These are phyloP conservation scores for Arthrobotrys conoides DNA, from an alignment of 2,329 filamentous ascomycete species.

Conservation along the genomic window DNA sequence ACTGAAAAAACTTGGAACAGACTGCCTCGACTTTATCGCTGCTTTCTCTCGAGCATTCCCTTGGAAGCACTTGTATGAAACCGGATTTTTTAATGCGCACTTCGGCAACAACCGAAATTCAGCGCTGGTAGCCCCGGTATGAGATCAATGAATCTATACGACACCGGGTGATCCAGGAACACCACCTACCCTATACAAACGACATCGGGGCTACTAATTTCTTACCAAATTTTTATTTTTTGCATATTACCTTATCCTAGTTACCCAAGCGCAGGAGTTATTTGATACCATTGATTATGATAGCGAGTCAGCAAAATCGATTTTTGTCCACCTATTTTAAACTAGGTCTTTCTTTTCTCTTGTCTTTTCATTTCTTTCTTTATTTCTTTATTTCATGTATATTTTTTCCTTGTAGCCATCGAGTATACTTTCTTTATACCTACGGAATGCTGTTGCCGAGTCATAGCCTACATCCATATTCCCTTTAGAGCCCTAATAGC, in stretches of 20 bases:
- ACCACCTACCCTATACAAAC: not conserved
- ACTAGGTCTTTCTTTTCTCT: not conserved
- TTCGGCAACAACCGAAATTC: not conserved
- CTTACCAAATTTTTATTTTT: not conserved
- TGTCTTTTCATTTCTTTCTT: not conserved
- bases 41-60: constrained; percentile 40
- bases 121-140: not conserved
- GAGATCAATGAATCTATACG: not conserved
- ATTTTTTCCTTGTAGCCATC: not conserved
- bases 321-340: not conserved
- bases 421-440: not conserved
- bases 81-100: constrained; percentile 39
- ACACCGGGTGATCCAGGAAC: not conserved
- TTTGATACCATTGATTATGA: not conserved
- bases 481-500: not conserved
- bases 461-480: not conserved
- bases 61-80: constrained; percentile 35
- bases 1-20: not conserved
- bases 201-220: too few species aligned
- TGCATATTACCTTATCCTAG: not conserved
- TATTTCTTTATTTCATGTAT: not conserved
- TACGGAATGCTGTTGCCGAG: not conserved
- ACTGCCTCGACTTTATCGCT: constrained; percentile 36
- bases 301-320: not conserved
- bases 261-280: constrained; percentile 17